Evolutionary conservation across 2,329 filamentous ascomycete species (phyloP), one percentile per base, ranked within the genome.

Genomic region (Incumbomyces lentus): DNA sequence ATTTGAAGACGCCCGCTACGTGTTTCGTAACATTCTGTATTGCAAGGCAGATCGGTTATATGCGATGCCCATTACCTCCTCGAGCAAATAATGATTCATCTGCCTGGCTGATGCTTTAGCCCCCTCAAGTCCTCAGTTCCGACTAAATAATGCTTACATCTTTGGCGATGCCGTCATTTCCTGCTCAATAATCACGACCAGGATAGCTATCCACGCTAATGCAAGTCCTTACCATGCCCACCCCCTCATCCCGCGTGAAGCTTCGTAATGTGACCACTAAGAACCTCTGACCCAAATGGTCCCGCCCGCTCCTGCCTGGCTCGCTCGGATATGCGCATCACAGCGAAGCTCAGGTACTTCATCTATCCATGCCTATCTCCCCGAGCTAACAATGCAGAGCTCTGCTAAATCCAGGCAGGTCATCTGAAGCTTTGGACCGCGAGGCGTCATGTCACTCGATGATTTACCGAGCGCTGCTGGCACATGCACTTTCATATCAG

Each of bases 401-500:
- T 45, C 42, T 45, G 29, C 42, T 45, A 6, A 16, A 45, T 30
- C 17, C 11, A 45, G 42, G 19, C 17, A 45, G 42, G 42, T 45
- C 33, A 45, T 37, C 33, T 45, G 42, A 45, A 45, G 42, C 42
- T 45, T 37, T 38, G 33, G 30, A 38, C 33, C 33, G 22, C 22
- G 8, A 26, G 22, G 22, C 22, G 22, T 26, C 22, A 26, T 26
- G 22, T 8, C 8, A 26, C 22, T 26, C 22, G 22, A 5, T 26
- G 22, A 4, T 26, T 26, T 26, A 8, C 22, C 22, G 22, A 26
- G 5, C 5, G 22, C 22, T 26, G 22, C 22, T 8, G 22, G 22
- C 22, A 26, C 22, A 26, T 26, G 22, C 8, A 26, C n/a, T 26
- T 8, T 26, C 22, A 26, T 26, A 26, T 26, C 22, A 26, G 22